phyloP scores from a whole-genome alignment of 192 early-diverging fungal genomes.

The Coemansia sp. region DNA sequence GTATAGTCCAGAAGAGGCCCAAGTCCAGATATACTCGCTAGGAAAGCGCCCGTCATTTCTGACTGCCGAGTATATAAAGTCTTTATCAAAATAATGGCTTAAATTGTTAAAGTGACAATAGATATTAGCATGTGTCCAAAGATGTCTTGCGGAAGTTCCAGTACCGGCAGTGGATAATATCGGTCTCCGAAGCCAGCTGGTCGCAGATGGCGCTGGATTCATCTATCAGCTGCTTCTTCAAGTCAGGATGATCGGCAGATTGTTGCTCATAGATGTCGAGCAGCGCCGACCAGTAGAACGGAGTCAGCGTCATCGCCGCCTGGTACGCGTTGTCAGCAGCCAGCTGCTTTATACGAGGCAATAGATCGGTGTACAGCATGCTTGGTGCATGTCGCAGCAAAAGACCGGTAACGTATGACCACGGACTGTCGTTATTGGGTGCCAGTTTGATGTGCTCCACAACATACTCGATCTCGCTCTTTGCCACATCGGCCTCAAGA shows the following conservation, averaged over 20 bases:
- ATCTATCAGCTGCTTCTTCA: slow-evolving; percentile 9
- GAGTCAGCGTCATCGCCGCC: slow-evolving; percentile 19
- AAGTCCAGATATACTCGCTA: slow-evolving; percentile 15
- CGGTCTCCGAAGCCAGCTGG: slow-evolving; percentile 24
- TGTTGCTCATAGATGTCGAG: slow-evolving; percentile 49
- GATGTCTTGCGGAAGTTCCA: slow-evolving; percentile 39
- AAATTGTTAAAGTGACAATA: neutral
- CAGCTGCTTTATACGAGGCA: slow-evolving; percentile 33
- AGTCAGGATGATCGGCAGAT: slow-evolving; percentile 12
- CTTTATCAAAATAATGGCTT: neutral
- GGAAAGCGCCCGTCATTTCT: slow-evolving; percentile 25
- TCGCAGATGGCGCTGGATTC: slow-evolving; percentile 28
- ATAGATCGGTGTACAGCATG: slow-evolving; percentile 26
- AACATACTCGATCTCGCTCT: slow-evolving; percentile 58
- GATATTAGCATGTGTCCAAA: neutral
- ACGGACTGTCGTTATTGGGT: slow-evolving; percentile 91
- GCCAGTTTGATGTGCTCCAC: slow-evolving; percentile 71
- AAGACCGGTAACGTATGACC: slow-evolving; percentile 83
- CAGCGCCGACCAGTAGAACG: slow-evolving; percentile 51
- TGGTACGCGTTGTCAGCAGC: slow-evolving; percentile 19
- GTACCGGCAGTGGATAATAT: slow-evolving; percentile 42
- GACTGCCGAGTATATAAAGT: slow-evolving; percentile 23
- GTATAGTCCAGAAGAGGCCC: slow-evolving; percentile 18
- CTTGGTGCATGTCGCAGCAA: slow-evolving; percentile 38
- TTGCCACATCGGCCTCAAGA: slow-evolving; percentile 16